Base-by-base conservation (phyloP, 352 stramenopile genomes). In the Globisporangium alternatum region DNA sequence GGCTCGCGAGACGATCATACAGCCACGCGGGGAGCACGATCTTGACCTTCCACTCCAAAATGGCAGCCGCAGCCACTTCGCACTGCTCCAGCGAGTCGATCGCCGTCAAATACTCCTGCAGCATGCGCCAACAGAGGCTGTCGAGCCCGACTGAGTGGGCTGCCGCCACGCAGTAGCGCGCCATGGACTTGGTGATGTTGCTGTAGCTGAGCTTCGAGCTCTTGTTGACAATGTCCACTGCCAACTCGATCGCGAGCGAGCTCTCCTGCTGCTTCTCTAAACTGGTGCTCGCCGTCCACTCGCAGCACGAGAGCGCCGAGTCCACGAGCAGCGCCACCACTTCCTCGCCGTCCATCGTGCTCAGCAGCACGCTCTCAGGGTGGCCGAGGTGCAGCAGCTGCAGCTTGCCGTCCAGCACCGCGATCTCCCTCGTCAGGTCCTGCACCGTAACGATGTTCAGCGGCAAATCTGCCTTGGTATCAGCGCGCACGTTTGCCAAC, bases 31-130 rank as follows among this genome's bases (percentile, higher is more conserved):
- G 84, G 35, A 93, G 64, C 15, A 72, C 67, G 28, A 88, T 75
- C 71, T 90, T 90, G 25, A 84, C 74, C 45, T 88, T 70, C 81
- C 80, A 91, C 33, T 81, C 66, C 2, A 90, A 41, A 33, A 92
- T 71, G 19, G 82, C 80, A 25, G 78, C 71, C 0, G 75, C 81
- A 7, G 83, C 81, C 10, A 90, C 66, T 33, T 91, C 71, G 52
- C 80, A 90, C 55, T 89, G 80, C 54, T 67, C 43, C 13, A 88
- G 56, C 22, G 78, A 75, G 37, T 71, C 70, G 19, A 67, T 59
- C 55, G 83, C 75, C 0, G 47, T 53, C 53, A 91, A 61, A n/a
- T 83, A 76, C 48, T 74, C 67, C 49, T 85, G 68, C 6, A 91
- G 69, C 25, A 89, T 49, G 30, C 80, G 77, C 82, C 82, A 91